Evolutionary conservation across 2,329 filamentous ascomycete species (phyloP), one percentile per base, ranked within the genome.

Genomic region (Cordyceps sp.): DNA sequence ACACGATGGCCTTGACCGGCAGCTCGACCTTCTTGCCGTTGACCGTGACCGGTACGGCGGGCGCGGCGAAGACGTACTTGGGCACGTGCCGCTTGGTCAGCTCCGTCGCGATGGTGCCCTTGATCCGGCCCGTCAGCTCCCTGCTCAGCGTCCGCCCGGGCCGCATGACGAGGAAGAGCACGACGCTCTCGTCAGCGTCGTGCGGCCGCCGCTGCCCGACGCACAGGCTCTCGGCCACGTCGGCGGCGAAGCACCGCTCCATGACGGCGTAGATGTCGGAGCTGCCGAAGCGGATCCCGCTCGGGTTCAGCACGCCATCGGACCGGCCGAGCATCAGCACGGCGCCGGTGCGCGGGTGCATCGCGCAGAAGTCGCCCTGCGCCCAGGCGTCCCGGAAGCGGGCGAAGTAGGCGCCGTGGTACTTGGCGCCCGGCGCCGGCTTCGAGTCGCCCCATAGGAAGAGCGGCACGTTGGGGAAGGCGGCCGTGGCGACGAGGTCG

Each of bases 21-120:
- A 90, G 45, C 50, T 90, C 82, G 4, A 90, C 82, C 52, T 90
- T 90, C 51, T 90, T 90, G 31, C 82, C 54, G 47, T 88, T 90
- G 39, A 90, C 73, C 0, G 82, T 90, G 0, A 82, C 78, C 37
- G 82, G 83, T 47, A 90, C 85, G 42, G 81, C 82, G 14, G 74
- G 75, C 6, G 79, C 82, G 57, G 84, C 73, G 49, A 88, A 88
- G 15, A 90, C 64, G 48, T 75, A 84, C 48, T 63, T 75, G 2
- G 83, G 83, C 12, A 88, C 77, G 55, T 88, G 83, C 33, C 82
- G 59, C 48, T 75, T 73, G 26, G 75, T 81, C 45, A 77, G 54
- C 40, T 78, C 76, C 40, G 58, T 64, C 5, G 61, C 63, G 45
- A 92, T 84, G 10, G 67, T 69, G 12, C 60, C 58, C 49, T 75